Evolutionary conservation across 2,329 filamentous ascomycete species (phyloP).

Genomic region (Arachnopeziza araneosa): DNA sequence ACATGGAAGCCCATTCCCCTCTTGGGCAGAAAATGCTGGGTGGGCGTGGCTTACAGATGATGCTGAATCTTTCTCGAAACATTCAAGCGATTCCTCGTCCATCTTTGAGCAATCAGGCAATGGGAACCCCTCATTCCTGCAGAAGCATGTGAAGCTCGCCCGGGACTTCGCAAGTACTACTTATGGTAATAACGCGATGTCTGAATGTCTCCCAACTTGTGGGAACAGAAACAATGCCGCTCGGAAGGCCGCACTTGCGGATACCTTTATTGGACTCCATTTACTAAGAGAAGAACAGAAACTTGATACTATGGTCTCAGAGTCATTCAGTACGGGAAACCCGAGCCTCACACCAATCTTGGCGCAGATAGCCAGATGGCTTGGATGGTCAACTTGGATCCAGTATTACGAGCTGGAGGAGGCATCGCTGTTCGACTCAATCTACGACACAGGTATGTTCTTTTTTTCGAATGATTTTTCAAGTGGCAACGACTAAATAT

Average conservation of each 20-base stretch:
- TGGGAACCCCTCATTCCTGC: constrained; percentile 49
- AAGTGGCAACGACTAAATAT: not conserved
- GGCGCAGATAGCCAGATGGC: constrained; percentile 75
- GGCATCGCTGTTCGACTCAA: constrained; percentile 43
- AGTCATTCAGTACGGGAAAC: constrained; percentile 38
- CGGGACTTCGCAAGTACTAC: constrained; percentile 59
- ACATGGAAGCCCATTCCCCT: constrained; percentile 33
- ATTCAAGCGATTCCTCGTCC: constrained; percentile 18
- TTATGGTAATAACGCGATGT: constrained; percentile 48
- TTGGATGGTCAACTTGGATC: constrained; percentile 66
- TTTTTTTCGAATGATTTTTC: not conserved
- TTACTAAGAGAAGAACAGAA: constrained; percentile 87
- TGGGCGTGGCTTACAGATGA: constrained; percentile 70
- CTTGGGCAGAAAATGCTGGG: constrained; percentile 55
- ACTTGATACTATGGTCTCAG: constrained; percentile 56
- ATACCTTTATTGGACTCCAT: constrained; percentile 73
- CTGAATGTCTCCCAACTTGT: constrained; percentile 62
- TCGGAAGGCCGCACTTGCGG: constrained; percentile 55
- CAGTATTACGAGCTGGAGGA: constrained; percentile 57
- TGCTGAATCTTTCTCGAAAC: constrained; percentile 23
- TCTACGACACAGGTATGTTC: constrained; percentile 47
- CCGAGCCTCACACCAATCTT: constrained; percentile 65
- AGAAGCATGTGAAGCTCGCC: constrained; percentile 51
- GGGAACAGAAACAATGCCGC: constrained; percentile 45
- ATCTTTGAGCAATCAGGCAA: constrained; percentile 25